phyloP scores from a whole-genome alignment of 768 basidiomycete species.

The Pleurotus sapidus region DNA sequence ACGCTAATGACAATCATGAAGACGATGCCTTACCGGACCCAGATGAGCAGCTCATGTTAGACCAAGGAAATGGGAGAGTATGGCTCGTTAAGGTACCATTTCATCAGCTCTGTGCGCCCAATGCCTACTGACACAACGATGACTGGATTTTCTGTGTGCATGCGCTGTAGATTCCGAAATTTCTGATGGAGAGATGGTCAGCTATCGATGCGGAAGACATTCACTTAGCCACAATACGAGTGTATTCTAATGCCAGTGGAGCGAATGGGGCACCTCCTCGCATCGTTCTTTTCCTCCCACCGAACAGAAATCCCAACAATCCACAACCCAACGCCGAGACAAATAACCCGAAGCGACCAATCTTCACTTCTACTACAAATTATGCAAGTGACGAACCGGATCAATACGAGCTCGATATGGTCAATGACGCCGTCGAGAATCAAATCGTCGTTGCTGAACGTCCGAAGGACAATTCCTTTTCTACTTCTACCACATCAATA shows the following conservation, averaged over 20 bases:
- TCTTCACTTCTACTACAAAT: conserved; percentile 30
- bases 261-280: conserved; percentile 48
- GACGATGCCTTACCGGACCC: conserved; percentile 74
- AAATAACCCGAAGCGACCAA: conserved; percentile 31
- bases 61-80: conserved; percentile 69
- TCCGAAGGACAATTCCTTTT: conserved; percentile 57
- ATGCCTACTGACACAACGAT: not conserved
- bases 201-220: conserved; percentile 69
- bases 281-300: conserved; percentile 67
- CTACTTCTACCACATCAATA: conserved; percentile 28
- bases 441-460: conserved; percentile 84
- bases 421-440: conserved; percentile 81
- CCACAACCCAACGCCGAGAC: conserved; percentile 9
- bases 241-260: conserved; percentile 55
- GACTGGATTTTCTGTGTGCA: no score
- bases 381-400: conserved; percentile 45
- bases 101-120: conserved; percentile 14
- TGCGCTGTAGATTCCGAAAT: conserved; percentile 69
- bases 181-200: conserved; percentile 86
- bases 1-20: conserved; percentile 47
- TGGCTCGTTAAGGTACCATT: conserved; percentile 79
- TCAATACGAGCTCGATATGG: conserved; percentile 86
- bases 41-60: conserved; percentile 78
- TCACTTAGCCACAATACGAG: conserved; percentile 81
- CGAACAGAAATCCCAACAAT: conserved; percentile 43